Conservation (phyloP, 495 filamentous ascomycete species). For the Friedmanniomyces endolithicus region DNA sequence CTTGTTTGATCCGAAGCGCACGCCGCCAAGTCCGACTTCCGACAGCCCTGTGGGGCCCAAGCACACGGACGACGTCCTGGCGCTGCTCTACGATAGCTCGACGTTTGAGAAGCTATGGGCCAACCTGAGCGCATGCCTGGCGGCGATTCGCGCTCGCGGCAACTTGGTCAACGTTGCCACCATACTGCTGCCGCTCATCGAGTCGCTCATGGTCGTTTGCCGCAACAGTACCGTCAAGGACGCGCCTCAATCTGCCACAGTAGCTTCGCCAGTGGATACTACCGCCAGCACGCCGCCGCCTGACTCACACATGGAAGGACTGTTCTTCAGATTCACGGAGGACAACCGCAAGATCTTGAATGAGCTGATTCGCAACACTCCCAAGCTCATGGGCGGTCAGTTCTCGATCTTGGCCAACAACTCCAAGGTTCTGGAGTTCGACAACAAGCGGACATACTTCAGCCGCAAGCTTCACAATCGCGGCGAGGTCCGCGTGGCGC, state of each 20-base stretch:
- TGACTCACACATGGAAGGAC: slow-evolving; percentile 67
- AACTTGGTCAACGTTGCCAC: slow-evolving; percentile 95
- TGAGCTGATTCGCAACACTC: slow-evolving; percentile 90
- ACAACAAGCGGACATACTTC: slow-evolving; percentile 99
- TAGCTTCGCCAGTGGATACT: slow-evolving; percentile 33
- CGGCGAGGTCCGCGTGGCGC: slow-evolving; percentile 49
- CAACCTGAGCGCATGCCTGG: slow-evolving; percentile 84
- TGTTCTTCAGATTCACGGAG: slow-evolving; percentile 98
- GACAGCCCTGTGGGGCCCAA: slow-evolving; percentile 37
- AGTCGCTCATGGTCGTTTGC: slow-evolving; percentile 97
- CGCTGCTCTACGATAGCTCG: slow-evolving; percentile 75
- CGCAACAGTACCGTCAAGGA: slow-evolving; percentile 78
- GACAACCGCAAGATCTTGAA: slow-evolving; percentile 98
- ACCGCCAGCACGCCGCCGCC: slow-evolving; percentile 58
- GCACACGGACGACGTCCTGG: slow-evolving; percentile 68
- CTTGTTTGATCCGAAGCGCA: slow-evolving; percentile 59
- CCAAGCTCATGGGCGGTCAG: slow-evolving; percentile 94
- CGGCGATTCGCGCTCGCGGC: slow-evolving; percentile 75
- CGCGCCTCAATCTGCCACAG: slow-evolving; percentile 46
- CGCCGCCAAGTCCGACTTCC: background rate
- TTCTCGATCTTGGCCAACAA: slow-evolving; percentile 95
- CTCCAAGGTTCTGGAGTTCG: slow-evolving; percentile 95
- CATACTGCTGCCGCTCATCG: slow-evolving; percentile 84
- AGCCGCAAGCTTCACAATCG: slow-evolving; percentile 80
- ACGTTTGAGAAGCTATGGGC: slow-evolving; percentile 86